These are phyloP conservation scores for Starmerella khaoyaiensis DNA, from an alignment of 805 yeast genomes.

Conservation along the genomic window DNA sequence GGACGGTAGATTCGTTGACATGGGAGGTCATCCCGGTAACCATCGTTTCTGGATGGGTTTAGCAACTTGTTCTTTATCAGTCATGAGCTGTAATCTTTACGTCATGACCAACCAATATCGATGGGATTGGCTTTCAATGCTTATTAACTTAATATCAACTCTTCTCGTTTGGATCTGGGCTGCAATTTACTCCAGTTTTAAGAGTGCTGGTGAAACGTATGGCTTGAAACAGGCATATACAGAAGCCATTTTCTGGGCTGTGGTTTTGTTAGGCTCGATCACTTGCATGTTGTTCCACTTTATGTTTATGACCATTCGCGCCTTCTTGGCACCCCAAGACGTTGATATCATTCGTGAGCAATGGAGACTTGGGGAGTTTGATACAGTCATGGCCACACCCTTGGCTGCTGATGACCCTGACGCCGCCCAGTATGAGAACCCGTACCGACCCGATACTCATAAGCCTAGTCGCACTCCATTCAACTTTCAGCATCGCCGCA, in stretches of 20 bases:
- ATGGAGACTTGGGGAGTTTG: slow-evolving; percentile 40
- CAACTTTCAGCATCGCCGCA: slow-evolving; percentile 10
- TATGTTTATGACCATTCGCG: slow-evolving; percentile 38
- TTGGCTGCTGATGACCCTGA: slow-evolving; percentile 24
- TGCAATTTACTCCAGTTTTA: slow-evolving; percentile 58
- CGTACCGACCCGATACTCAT: slow-evolving; percentile 20
- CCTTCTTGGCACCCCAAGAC: slow-evolving; percentile 48
- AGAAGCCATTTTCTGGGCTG: slow-evolving; percentile 51
- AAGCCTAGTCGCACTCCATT: slow-evolving; percentile 6
- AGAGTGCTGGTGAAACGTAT: slow-evolving; percentile 45
- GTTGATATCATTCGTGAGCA: slow-evolving; percentile 59
- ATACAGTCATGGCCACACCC: slow-evolving; percentile 25
- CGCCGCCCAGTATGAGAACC: slow-evolving; percentile 23
- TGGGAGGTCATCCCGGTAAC: slow-evolving; percentile 24
- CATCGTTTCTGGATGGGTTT: slow-evolving; percentile 67
- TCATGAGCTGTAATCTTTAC: slow-evolving; percentile 51
- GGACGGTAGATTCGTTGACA: slow-evolving; percentile 28
- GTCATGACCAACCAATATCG: slow-evolving; percentile 56
- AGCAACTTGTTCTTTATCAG: slow-evolving; percentile 48
- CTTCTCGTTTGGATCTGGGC: slow-evolving; percentile 61
- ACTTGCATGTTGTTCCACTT: slow-evolving; percentile 52
- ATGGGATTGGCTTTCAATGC: slow-evolving; percentile 63
- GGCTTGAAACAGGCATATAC: slow-evolving; percentile 55
- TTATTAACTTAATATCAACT: slow-evolving; percentile 43
- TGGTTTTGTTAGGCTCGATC: slow-evolving; percentile 43